Evolutionary conservation across 768 basidiomycete species (phyloP).

Genomic region (Ephemerocybe angulata): DNA sequence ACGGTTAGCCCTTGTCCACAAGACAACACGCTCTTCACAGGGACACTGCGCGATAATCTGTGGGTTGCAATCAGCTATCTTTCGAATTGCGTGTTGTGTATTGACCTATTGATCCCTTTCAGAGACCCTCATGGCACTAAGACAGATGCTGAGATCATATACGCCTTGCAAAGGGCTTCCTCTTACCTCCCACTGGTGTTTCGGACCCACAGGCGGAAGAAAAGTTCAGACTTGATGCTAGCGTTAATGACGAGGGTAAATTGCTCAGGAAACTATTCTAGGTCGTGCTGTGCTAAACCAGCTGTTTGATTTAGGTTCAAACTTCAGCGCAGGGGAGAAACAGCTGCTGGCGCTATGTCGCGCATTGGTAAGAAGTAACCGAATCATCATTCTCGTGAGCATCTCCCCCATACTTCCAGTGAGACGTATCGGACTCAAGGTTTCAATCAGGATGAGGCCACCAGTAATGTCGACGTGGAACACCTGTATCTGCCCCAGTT

Average conservation of each 20-base stretch:
- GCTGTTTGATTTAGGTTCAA: slow-evolving; percentile 38
- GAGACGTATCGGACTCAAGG: background rate
- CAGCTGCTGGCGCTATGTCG: slow-evolving; percentile 61
- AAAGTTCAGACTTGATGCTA: slow-evolving; percentile 63
- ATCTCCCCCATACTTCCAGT: background rate
- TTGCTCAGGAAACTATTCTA: background rate
- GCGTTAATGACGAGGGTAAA: slow-evolving; percentile 60
- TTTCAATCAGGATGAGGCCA: slow-evolving; percentile 55
- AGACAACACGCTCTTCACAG: slow-evolving; percentile 50
- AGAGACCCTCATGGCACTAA: slow-evolving; percentile 52
- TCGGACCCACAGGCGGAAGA: slow-evolving; percentile 45
- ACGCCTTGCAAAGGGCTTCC: slow-evolving; percentile 56
- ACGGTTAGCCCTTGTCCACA: too few species aligned
- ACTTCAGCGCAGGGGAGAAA: slow-evolving; percentile 66
- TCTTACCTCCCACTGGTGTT: slow-evolving; percentile 47
- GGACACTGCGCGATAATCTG: slow-evolving; percentile 43
- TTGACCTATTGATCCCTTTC: background rate
- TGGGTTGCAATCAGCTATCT: slow-evolving; percentile 10
- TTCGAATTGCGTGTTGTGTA: background rate
- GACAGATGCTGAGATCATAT: slow-evolving; percentile 61
- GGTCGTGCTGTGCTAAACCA: background rate
- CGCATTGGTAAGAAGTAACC: slow-evolving; percentile 58
- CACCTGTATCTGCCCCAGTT: too few species aligned
- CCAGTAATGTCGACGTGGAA: slow-evolving; percentile 58
- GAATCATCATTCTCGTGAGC: slow-evolving; percentile 53